Base-by-base conservation (phyloP, 768 basidiomycete species). In the Boletus sp. region DNA sequence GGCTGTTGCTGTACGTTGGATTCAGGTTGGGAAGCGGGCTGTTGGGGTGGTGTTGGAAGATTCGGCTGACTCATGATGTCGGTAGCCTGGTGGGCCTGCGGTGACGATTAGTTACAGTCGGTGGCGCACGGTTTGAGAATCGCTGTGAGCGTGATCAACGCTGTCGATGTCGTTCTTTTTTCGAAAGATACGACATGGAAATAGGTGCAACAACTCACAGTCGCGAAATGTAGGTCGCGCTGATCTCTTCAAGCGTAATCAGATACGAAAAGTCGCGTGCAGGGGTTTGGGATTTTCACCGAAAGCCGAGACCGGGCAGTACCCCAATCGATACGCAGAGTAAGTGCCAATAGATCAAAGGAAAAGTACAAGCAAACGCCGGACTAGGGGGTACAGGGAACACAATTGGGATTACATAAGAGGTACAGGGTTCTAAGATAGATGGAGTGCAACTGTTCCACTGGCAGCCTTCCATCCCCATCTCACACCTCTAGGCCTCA, bases 51-150 rank as follows among this genome's bases (percentile, higher is more conserved):
- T 14, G 66, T 64, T 35, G 71, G 65, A 47, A 60, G 62, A 59
- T 55, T 64, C 15, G 57, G 55, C 55, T 73, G 58, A 42, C 54
- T 73, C 70, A 71, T 71, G 58, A 14, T 46, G 46, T 7, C 9
- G 10, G 29, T 42, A 32, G 33, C 35, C 33, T 14, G 24, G 40
- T 46, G 42, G 28, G 30, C n/a, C n/a, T 15, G 35, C 35, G 20
- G n/a, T 7, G 28, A 59, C 12, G 18, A 49, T 54, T 24, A 32
- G 41, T 24, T 24, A 24, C 24, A 24, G 24, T 20, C n/a, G 37
- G 44, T 57, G 47, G n/a, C 40, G 9, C 20, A 35, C 36, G 39
- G 47, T 35, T 35, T 28, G 30, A 24, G 5, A 44, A 14, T 35
- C n/a, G 18, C 58, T 39, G 14, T 48, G 29, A 18, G 17, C 41